These are phyloP conservation scores for Phaeotremella skinneri DNA, from an alignment of 768 basidiomycete species.

Conservation along the genomic window DNA sequence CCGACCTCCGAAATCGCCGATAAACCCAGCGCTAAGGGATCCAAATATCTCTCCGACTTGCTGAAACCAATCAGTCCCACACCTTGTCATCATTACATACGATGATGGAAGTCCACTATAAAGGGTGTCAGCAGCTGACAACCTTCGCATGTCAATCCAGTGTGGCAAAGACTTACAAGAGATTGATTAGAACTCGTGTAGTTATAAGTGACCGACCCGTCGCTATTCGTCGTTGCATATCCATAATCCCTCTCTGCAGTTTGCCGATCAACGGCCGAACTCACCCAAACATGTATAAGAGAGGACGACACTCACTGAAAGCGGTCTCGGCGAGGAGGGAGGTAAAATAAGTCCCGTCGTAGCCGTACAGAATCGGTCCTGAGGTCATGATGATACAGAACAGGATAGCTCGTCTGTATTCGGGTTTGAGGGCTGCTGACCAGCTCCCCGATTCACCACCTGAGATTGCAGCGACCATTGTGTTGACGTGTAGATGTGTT, in stretches of 20 bases:
- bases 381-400: constrained; percentile 27
- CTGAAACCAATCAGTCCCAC: neutral
- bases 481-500: too few species aligned
- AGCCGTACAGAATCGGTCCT: constrained; percentile 29
- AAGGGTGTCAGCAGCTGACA: neutral
- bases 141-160: neutral
- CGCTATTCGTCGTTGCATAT: neutral
- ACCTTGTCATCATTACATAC: neutral
- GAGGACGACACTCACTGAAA: constrained; percentile 27
- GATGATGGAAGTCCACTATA: constrained; percentile 37
- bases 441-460: neutral
- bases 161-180: neutral
- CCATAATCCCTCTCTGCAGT: constrained; percentile 10
- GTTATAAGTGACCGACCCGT: neutral
- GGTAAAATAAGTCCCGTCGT: constrained; percentile 49
- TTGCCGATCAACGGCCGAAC: constrained; percentile 7
- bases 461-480: neutral
- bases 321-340: constrained; percentile 36
- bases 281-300: neutral
- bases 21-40: constrained; percentile 44
- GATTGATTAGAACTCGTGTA: constrained; percentile 10
- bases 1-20: constrained; percentile 48
- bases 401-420: constrained; percentile 27
- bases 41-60: constrained; percentile 52
- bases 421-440: constrained; percentile 1